These are phyloP conservation scores for Rhynchospora pubera DNA, from an alignment of 176 grass and related monocot genomes.

Conservation along the genomic window DNA sequence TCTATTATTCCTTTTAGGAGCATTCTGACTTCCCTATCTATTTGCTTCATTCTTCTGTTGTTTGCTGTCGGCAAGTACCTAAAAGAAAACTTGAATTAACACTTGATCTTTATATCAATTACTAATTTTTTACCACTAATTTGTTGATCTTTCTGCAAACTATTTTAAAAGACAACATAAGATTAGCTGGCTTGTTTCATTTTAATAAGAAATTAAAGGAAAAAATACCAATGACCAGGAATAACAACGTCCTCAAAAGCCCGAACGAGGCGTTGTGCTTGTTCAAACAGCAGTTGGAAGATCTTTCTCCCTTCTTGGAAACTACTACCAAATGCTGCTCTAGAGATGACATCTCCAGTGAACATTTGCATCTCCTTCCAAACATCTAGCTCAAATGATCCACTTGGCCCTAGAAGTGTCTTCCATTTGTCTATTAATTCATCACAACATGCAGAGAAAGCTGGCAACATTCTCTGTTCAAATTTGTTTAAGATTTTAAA, in stretches of 20 bases:
- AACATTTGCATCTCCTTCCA: slow-evolving; percentile 68
- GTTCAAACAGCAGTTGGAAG: slow-evolving; percentile 57
- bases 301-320: slow-evolving; percentile 63
- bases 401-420: slow-evolving; percentile 16
- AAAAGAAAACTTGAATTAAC: background rate
- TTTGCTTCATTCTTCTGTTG: slow-evolving; percentile 51
- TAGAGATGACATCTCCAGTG: slow-evolving; percentile 74
- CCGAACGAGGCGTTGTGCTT: slow-evolving; percentile 29
- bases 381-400: slow-evolving; percentile 46
- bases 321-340: slow-evolving; percentile 74
- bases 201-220: background rate
- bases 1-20: slow-evolving; percentile 54
- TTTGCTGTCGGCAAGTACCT: slow-evolving; percentile 52
- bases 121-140: background rate
- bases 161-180: background rate
- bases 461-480: slow-evolving; percentile 52
- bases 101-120: background rate
- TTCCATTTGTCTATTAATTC: slow-evolving; percentile 74
- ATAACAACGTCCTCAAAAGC: slow-evolving; percentile 36
- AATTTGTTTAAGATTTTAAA: background rate
- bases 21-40: slow-evolving; percentile 29
- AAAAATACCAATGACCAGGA: slow-evolving; percentile 42
- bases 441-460: slow-evolving; percentile 47
- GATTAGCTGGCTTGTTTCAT: background rate
- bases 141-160: background rate